Base-by-base conservation (phyloP, 768 basidiomycete species). In the Calocybe gangraenosa region DNA sequence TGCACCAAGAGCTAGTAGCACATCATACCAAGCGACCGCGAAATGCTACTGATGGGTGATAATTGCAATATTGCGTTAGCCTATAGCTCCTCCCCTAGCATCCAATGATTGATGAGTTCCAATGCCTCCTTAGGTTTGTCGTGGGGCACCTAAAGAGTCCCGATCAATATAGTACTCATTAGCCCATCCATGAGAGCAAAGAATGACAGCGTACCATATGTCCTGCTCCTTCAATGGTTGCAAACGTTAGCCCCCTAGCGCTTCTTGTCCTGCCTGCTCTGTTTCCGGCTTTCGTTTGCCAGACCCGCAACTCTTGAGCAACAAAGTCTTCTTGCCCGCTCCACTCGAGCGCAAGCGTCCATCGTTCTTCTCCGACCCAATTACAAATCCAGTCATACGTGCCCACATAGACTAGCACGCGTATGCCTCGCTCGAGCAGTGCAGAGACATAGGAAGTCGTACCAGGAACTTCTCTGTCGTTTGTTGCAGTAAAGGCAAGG, bases 361-460 rank as follows among this genome's bases (percentile, higher is more conserved):
- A 91, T 21, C 73, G 67, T 54, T 82, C 76, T 58, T 90, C 90
- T 4, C 82, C 84, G 20, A 86, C 65, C 73, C 80, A 83, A 58
- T 87, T 87, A 61, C 86, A 88, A 42, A 81, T 81, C 80, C 79
- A 86, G 52, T 87, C 84, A 47, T 83, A 81, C 23, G 71, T 72
- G 6, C 84, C 86, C 1, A 81, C 81, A 51, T 87, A 88, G 43
- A 84, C 78, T 22, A 92, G 71, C 14, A 82, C 76, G 2, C 76
- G 72, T 20, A 92, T 67, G 0, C 79, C 81, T 15, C 84, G 78
- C 48, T 91, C 87, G 14, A 92, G 76, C 30, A 92, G 73, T 0
- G 72, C 75, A 1, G 77, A 71, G 50, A 87, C 70, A 60, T 86
- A 79, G 61, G 78, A 58, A 54, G 77, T 63, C 9, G 51, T 53